Evolutionary conservation across 768 basidiomycete species (phyloP).

Genomic region (Favolaschia claudopus): DNA sequence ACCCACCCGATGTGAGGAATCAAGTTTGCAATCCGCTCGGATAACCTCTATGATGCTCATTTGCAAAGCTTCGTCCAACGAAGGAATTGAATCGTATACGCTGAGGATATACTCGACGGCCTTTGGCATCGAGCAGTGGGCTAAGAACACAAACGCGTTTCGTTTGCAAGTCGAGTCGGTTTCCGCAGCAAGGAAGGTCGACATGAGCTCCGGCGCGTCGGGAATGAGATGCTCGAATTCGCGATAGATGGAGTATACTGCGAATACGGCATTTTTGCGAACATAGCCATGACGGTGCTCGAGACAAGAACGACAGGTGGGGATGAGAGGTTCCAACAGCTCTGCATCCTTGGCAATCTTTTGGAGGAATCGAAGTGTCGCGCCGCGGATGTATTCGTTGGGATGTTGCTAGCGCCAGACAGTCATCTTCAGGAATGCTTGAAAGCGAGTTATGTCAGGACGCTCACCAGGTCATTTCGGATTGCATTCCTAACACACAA

Average conservation of each 20-base stretch:
- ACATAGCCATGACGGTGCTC: slow-evolving; percentile 99
- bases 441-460: slow-evolving; percentile 1
- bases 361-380: slow-evolving; percentile 95
- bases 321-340: slow-evolving; percentile 94
- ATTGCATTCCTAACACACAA: slow-evolving; percentile 76
- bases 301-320: slow-evolving; percentile 90
- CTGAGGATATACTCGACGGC: slow-evolving; percentile 91
- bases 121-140: slow-evolving; percentile 84
- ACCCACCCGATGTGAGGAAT: slow-evolving; percentile 83
- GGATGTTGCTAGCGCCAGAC: slow-evolving; percentile 87
- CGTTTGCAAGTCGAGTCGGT: slow-evolving; percentile 96
- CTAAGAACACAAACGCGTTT: slow-evolving; percentile 96
- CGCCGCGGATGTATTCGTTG: slow-evolving; percentile 98
- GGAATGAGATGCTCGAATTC: slow-evolving; percentile 95
- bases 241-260: slow-evolving; percentile 93
- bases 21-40: slow-evolving; percentile 84
- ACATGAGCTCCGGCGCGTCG: slow-evolving; percentile 94
- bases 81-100: slow-evolving; percentile 83
- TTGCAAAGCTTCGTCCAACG: slow-evolving; percentile 91
- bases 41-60: slow-evolving; percentile 96
- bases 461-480: slow-evolving; percentile 91
- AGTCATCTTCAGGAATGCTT: slow-evolving; percentile 20
- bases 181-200: slow-evolving; percentile 96
- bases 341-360: slow-evolving; percentile 94
- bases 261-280: slow-evolving; percentile 97